Percentiles rank a stretch among this genome's conserved stretches.
Conservation (phyloP, 2,329 filamentous ascomycete genomes). For the Colletotrichum sp. region DNA sequence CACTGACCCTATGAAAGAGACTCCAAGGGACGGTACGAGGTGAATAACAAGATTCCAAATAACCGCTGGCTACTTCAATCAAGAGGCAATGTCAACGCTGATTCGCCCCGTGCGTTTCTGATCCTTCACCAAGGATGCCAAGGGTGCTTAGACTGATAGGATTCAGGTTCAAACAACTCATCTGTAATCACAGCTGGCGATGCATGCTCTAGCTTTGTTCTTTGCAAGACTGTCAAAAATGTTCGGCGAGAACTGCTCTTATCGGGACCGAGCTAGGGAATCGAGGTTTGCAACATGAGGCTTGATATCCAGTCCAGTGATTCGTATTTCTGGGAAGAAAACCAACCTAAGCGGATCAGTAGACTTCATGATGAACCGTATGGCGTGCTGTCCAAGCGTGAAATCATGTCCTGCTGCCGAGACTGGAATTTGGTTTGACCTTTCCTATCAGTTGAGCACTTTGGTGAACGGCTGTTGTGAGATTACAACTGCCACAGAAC, state of each 20-base stretch:
- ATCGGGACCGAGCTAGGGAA: not conserved
- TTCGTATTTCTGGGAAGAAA: not conserved
- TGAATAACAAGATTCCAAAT: not conserved
- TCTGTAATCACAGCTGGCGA: not conserved
- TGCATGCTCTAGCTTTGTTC: not conserved
- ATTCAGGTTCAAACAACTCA: not conserved
- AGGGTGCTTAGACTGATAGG: not conserved
- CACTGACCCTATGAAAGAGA: not conserved
- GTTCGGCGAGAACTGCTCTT: not conserved
- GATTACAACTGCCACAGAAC: not conserved
- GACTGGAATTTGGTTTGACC: not conserved
- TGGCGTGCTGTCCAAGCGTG: not conserved
- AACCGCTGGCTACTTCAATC: not conserved
- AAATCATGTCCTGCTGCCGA: not conserved
- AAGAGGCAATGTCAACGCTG: not conserved
- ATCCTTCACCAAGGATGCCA: not conserved
- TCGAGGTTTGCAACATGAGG: not conserved
- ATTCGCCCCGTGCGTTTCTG: not conserved
- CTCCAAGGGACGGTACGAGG: not conserved
- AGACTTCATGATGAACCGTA: not conserved
- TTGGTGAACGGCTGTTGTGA: not conserved
- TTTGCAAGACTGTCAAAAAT: not conserved
- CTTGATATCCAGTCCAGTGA: not conserved
- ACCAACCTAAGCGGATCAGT: not conserved
- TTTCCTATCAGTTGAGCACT: fast-evolving